phyloP scores from a whole-genome alignment of 1,284 basidiomycete genomes.

The Golubevia sp. region DNA sequence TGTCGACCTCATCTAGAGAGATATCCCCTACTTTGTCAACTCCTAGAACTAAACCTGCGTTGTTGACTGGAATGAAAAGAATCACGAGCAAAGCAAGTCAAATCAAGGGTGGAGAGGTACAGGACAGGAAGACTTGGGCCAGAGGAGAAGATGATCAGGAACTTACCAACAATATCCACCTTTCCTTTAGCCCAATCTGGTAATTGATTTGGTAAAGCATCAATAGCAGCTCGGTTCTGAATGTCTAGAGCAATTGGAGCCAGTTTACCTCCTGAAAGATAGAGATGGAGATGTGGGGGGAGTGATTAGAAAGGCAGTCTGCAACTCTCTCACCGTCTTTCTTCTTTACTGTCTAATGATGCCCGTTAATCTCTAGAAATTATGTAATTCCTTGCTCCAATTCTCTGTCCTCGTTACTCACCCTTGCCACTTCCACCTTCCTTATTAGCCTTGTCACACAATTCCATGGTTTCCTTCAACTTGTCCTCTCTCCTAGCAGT shows the following conservation, averaged over 20 bases:
- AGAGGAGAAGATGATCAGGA: constrained; percentile 28
- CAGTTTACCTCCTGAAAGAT: constrained; percentile 44
- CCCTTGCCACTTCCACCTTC: constrained; percentile 73
- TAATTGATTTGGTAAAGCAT: constrained; percentile 21
- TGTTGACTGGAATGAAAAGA: constrained; percentile 32
- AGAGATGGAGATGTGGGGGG: too few relatives aligned
- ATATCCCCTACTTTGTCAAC: constrained; percentile 81
- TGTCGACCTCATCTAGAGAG: constrained; percentile 71
- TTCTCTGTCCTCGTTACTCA: constrained; percentile 71
- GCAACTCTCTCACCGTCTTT: constrained; percentile 6
- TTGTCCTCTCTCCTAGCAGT: constrained; percentile 62
- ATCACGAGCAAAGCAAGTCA: not conserved
- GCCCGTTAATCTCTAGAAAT: constrained; percentile 37
- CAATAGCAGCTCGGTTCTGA: constrained; percentile 29
- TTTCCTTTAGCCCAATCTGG: constrained; percentile 49
- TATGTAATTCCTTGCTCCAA: constrained; percentile 78
- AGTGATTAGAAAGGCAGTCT: too few relatives aligned
- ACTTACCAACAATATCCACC: constrained; percentile 26
- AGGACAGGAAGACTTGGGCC: constrained; percentile 70
- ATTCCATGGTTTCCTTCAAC: constrained; percentile 57
- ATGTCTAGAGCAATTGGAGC: constrained; percentile 46
- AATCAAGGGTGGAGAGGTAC: constrained; percentile 6
- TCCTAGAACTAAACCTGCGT: constrained; percentile 75
- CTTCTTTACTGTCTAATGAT: constrained; percentile 1
- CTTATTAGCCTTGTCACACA: constrained; percentile 73